phyloP scores from a whole-genome alignment of 768 basidiomycete genomes.

The Tylopilus balloui region DNA sequence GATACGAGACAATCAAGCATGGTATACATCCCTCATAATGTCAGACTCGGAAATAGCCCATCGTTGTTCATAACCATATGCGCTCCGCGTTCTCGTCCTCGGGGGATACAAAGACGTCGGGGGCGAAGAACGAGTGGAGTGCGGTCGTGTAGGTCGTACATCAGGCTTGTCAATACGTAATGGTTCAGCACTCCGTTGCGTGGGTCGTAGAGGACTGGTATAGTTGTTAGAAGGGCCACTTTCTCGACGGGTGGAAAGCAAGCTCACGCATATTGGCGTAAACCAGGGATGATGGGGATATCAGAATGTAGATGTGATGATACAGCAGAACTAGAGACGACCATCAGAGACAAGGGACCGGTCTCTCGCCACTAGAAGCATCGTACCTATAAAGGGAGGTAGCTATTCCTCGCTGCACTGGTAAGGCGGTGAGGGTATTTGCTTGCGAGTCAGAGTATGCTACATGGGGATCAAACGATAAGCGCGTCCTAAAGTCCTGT shows the following conservation, averaged over 20 bases:
- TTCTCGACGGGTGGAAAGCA: neutral
- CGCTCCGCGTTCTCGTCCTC: neutral
- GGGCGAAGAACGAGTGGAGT: neutral
- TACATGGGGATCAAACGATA: slow-evolving; percentile 43
- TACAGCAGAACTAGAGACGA: slow-evolving; percentile 45
- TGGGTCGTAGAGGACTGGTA: slow-evolving; percentile 11
- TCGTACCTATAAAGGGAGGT: slow-evolving; percentile 56
- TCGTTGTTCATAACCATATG: slow-evolving; percentile 10
- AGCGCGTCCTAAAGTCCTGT: slow-evolving; percentile 9
- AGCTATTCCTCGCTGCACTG: slow-evolving; percentile 22
- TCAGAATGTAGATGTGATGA: slow-evolving; percentile 40
- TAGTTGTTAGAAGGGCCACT: slow-evolving; percentile 1
- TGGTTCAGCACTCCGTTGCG: slow-evolving; percentile 1
- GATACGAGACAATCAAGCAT: slow-evolving; percentile 3
- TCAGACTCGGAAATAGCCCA: slow-evolving; percentile 27
- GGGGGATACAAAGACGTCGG: slow-evolving; percentile 1
- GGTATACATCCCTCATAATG: slow-evolving; percentile 15
- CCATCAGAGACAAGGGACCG: neutral
- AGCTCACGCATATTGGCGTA: slow-evolving; percentile 25
- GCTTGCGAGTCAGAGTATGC: slow-evolving; percentile 38
- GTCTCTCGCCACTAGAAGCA: neutral
- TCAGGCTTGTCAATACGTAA: slow-evolving; percentile 4
- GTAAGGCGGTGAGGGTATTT: neutral
- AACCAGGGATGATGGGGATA: neutral
- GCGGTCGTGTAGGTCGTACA: neutral